Base-by-base conservation (phyloP, 208 protist genomes). In the Angomonas deanei region DNA sequence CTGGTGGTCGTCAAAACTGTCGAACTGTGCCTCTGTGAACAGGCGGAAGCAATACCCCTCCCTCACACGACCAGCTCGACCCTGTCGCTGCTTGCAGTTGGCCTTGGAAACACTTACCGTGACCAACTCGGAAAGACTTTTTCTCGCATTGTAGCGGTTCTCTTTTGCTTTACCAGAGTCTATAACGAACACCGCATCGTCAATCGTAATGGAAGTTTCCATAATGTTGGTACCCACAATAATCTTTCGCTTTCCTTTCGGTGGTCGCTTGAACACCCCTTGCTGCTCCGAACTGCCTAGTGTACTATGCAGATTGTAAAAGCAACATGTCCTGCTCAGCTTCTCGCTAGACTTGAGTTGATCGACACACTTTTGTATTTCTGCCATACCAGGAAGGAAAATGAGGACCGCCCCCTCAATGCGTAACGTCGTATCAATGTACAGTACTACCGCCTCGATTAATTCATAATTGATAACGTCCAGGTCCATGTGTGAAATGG, bases 191-290 rank as follows among this genome's bases (percentile, higher is more conserved):
- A 96, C 91, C 30, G 89, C 90, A 76, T 99, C 98, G 58, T 98
- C 96, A 66, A 99, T 98, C 28, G 98, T 99, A 55, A 99, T 92
- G 39, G 91, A 97, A 0, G 97, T 99, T 66, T 99, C 97, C 68
- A 98, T 98, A 64, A 99, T 98, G 78, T 99, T 99, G 4, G 97
- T 99, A 33, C 91, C 84, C 3, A 98, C 75, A 23, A 99, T 91
- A 30, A 98, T 78, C 77, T 99, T 99, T 36, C 96, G 76, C 60
- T 92, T 88, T 17, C 91, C 92, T 23, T 64, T 55, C 21, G 92
- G 92, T 3, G 94, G 84, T 4, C 68, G 64, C 24, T 88, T 65
- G 71, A 99, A 99, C 4, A 98, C 93, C 19, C 71, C 78, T 52
- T 97, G 82, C 77, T 98, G 97, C 52, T 98, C 86, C 21, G 78